Evolutionary conservation across 768 basidiomycete genomes (phyloP).

Genomic region (Tubosaeta sp.): DNA sequence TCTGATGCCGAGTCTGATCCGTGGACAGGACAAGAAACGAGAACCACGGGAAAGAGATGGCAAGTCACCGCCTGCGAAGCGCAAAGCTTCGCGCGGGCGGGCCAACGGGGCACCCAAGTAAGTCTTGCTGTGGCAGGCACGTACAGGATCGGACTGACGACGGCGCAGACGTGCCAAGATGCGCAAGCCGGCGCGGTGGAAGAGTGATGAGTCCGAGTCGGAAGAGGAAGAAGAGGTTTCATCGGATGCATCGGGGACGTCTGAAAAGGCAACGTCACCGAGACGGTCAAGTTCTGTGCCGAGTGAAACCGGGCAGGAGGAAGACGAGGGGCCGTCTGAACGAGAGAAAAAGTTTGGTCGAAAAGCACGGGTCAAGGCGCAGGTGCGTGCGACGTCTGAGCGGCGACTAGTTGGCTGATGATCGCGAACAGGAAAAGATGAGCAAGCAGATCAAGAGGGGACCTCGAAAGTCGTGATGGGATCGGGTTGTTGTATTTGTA

Average conservation of each 20-base stretch:
- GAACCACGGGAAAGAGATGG: conserved; percentile 43
- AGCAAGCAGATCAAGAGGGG: conserved; percentile 25
- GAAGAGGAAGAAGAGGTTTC: conserved; percentile 28
- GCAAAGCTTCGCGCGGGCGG: conserved; percentile 42
- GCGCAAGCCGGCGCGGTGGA: conserved; percentile 27
- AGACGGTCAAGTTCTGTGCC: conserved; percentile 34
- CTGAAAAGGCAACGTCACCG: conserved; percentile 20
- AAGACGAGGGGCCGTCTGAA: conserved; percentile 25
- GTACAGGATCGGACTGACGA: conserved; percentile 1
- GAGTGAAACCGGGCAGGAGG: conserved; percentile 33
- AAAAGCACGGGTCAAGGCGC: conserved; percentile 37
- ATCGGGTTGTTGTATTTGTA: neutral
- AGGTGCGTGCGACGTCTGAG: conserved; percentile 27
- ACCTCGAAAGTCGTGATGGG: conserved; percentile 16
- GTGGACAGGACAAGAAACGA: conserved; percentile 35
- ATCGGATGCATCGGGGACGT: conserved; percentile 35
- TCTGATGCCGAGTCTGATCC: neutral
- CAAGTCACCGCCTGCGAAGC: conserved; percentile 47
- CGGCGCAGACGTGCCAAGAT: conserved; percentile 27
- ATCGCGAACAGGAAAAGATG: conserved; percentile 28
- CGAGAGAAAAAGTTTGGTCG: conserved; percentile 36
- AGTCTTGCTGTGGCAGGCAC: conserved; percentile 1
- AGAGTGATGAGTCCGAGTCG: conserved; percentile 30
- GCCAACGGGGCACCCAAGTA: conserved; percentile 27
- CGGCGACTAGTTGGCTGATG: neutral